A percentile compares a stretch with the other conserved stretches of the same genome.
These are phyloP conservation scores for Diplogelasinospora grovesii DNA, from an alignment of 495 filamentous ascomycete genomes.

Conservation along the genomic window DNA sequence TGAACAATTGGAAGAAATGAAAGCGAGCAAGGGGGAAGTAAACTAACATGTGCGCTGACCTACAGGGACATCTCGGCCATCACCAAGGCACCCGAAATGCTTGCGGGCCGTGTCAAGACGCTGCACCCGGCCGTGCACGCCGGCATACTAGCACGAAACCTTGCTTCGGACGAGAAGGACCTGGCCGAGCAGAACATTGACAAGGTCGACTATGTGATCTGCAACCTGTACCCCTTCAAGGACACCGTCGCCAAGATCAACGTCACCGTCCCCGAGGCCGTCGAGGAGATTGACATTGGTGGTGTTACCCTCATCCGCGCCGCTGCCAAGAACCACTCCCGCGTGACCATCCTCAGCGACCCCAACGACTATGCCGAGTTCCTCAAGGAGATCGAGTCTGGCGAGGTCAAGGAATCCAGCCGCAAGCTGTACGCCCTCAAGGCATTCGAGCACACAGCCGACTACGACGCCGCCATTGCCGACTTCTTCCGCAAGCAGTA, in stretches of 20 bases:
- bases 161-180: slow-evolving; percentile 91
- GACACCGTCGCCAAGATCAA: slow-evolving; percentile 94
- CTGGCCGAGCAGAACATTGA: slow-evolving; percentile 93
- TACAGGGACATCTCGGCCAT: slow-evolving; percentile 89
- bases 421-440: slow-evolving; percentile 87
- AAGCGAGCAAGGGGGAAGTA: too few species aligned
- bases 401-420: slow-evolving; percentile 75
- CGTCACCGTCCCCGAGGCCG: slow-evolving; percentile 90
- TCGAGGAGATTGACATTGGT: slow-evolving; percentile 97
- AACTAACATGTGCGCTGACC: neutral
- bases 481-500: slow-evolving; percentile 98
- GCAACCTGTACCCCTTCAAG: slow-evolving; percentile 98
- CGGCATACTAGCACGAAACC: slow-evolving; percentile 84
- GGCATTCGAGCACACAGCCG: slow-evolving; percentile 97
- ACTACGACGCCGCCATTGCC: slow-evolving; percentile 90
- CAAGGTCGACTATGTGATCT: slow-evolving; percentile 97
- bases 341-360: slow-evolving; percentile 92
- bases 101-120: slow-evolving; percentile 92
- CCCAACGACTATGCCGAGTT: slow-evolving; percentile 91
- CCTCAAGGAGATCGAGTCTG: slow-evolving; percentile 78
- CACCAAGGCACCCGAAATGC: slow-evolving; percentile 97
- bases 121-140: slow-evolving; percentile 93
- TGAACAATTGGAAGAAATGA: slow-evolving; percentile 37
- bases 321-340: slow-evolving; percentile 93
- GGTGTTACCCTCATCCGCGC: slow-evolving; percentile 94